Evolutionary conservation across 768 basidiomycete species (phyloP).

Genomic region (Fomitopsis pulvina): DNA sequence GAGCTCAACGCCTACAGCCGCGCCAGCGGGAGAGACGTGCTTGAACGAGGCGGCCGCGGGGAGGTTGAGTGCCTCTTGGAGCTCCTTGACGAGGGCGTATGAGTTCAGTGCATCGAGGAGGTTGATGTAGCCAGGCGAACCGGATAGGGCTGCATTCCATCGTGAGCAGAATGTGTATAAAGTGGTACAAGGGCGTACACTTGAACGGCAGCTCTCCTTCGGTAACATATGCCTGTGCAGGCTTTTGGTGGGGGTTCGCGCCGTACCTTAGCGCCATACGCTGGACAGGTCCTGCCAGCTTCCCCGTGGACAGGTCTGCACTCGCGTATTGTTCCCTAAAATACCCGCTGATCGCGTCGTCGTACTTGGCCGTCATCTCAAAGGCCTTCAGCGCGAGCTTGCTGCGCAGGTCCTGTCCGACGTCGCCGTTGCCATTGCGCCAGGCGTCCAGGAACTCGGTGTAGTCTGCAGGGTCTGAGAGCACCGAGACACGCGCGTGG

Average conservation of each 20-base stretch:
- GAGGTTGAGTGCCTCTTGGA: conserved; percentile 77
- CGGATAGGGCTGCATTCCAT: conserved; percentile 66
- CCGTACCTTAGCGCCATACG: conserved; percentile 87
- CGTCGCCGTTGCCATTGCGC: conserved; percentile 67
- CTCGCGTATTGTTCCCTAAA: conserved; percentile 95
- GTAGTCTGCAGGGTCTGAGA: conserved; percentile 90
- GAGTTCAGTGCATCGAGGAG: conserved; percentile 96
- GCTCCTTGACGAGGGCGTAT: conserved; percentile 91
- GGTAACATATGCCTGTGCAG: conserved; percentile 91
- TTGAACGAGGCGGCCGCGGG: conserved; percentile 99
- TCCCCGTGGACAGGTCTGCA: conserved; percentile 57
- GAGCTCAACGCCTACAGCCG: conserved; percentile 84
- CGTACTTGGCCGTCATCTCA: conserved; percentile 92
- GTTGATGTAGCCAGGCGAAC: conserved; percentile 98
- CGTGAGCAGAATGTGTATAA: not conserved
- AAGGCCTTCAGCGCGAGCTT: conserved; percentile 94
- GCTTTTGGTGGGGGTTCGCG: conserved; percentile 98
- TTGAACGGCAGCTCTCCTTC: conserved; percentile 91
- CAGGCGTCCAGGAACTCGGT: conserved; percentile 71
- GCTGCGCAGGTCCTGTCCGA: conserved; percentile 63
- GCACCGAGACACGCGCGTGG: conserved; percentile 84
- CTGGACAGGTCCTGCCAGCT: conserved; percentile 67
- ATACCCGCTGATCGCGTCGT: conserved; percentile 92
- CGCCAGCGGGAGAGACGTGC: conserved; percentile 97
- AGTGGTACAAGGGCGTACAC: conserved; percentile 39